These are phyloP conservation scores for Phytophthora fragariaefolia DNA, from an alignment of 352 stramenopile genomes.

Conservation along the genomic window DNA sequence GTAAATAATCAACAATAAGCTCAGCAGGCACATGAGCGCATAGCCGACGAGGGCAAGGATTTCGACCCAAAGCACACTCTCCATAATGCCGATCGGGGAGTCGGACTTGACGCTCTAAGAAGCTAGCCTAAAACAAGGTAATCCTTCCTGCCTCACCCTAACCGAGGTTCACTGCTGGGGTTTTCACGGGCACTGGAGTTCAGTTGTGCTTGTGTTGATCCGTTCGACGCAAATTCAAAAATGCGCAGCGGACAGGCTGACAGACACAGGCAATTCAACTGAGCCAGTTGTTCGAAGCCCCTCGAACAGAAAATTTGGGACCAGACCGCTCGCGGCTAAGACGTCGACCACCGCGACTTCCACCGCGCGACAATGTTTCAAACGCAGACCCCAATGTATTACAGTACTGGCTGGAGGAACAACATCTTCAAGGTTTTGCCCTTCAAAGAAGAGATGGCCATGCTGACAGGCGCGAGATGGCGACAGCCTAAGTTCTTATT, in stretches of 20 bases:
- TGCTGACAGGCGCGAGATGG: slow-evolving; percentile 11
- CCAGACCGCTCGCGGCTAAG: slow-evolving; percentile 7
- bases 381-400: slow-evolving; percentile 4
- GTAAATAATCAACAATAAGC: slow-evolving; percentile 41
- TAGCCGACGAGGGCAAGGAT: slow-evolving; percentile 40
- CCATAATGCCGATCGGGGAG: slow-evolving; percentile 5
- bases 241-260: not conserved
- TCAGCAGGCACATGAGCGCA: slow-evolving; percentile 38
- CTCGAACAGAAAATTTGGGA: slow-evolving; percentile 18
- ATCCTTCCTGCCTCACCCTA: not conserved
- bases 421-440: not conserved
- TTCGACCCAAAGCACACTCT: slow-evolving; percentile 25
- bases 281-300: not conserved
- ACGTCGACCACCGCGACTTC: slow-evolving; percentile 4
- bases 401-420: not conserved
- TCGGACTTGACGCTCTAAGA: not conserved
- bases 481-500: no score
- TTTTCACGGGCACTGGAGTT: not conserved
- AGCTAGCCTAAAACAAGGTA: not conserved
- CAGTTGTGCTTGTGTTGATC: not conserved
- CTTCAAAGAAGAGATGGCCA: not conserved
- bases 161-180: not conserved
- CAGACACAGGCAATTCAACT: slow-evolving; percentile 9
- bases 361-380: not conserved
- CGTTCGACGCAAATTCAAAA: slow-evolving; percentile 14